Evolutionary conservation across 192 early-diverging fungal species (phyloP).

Genomic region (Coemansia sp.): DNA sequence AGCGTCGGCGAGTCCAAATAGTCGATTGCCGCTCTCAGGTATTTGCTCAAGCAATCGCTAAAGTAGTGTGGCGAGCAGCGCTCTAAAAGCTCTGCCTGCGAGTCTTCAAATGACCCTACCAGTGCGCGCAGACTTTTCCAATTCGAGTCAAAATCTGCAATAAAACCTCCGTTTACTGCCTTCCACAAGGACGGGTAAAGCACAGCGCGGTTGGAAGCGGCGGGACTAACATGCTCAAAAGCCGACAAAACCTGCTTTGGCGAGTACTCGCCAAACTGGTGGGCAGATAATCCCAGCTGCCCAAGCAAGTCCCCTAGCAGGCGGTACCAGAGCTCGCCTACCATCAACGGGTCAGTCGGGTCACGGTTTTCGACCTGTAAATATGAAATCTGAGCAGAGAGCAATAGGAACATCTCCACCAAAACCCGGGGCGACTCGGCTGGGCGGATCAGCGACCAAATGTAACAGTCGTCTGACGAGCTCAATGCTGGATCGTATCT

Average conservation of each 20-base stretch:
- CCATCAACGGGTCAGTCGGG: slow-evolving; percentile 12
- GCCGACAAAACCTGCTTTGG: slow-evolving; percentile 17
- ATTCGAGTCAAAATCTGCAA: slow-evolving; percentile 19
- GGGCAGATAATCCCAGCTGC: slow-evolving; percentile 34
- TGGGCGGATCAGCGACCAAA: slow-evolving; percentile 48
- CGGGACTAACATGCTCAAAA: slow-evolving; percentile 26
- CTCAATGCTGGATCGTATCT: background rate
- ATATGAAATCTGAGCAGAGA: slow-evolving; percentile 38
- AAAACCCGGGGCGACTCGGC: slow-evolving; percentile 12
- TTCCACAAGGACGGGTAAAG: slow-evolving; percentile 35
- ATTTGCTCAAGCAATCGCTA: slow-evolving; percentile 18
- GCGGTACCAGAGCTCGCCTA: slow-evolving; percentile 29
- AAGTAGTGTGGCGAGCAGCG: slow-evolving; percentile 31
- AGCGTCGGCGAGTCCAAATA: slow-evolving; percentile 34
- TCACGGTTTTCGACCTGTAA: slow-evolving; percentile 20
- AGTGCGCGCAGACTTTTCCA: slow-evolving; percentile 24
- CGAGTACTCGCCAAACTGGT: slow-evolving; percentile 28
- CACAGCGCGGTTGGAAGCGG: slow-evolving; percentile 3
- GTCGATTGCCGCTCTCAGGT: slow-evolving; percentile 28
- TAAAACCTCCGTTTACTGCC: background rate
- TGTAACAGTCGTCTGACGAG: slow-evolving; percentile 1
- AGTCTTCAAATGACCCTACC: slow-evolving; percentile 12
- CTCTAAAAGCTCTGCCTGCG: slow-evolving; percentile 15
- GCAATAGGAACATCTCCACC: slow-evolving; percentile 35
- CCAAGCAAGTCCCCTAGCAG: slow-evolving; percentile 28